Conservation (phyloP, 75 land plant species). For the Cryptomeria japonica region DNA sequence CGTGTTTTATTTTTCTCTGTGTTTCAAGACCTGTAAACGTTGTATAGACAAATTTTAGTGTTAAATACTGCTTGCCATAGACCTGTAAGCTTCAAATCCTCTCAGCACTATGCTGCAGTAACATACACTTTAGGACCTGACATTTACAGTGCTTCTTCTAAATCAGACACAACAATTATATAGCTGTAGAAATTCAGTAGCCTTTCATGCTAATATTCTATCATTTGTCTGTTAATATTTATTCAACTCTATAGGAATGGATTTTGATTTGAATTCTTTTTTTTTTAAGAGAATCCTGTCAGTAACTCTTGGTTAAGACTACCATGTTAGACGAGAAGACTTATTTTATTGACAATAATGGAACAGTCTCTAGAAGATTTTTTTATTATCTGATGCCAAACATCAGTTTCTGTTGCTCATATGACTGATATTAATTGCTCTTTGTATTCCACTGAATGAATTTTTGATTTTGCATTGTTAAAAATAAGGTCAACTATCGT, state of each 20-base stretch:
- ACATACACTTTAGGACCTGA: neutral
- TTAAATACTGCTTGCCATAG: neutral
- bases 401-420: neutral
- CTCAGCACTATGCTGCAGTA: constrained; percentile 3
- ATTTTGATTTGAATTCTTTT: neutral
- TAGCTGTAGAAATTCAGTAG: constrained; percentile 3
- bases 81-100: neutral
- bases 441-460: neutral
- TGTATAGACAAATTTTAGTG: constrained; percentile 5
- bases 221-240: neutral
- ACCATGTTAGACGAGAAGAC: neutral
- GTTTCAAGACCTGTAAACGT: neutral
- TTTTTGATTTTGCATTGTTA: too few species aligned
- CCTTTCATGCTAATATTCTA: neutral
- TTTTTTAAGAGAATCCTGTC: constrained; percentile 2
- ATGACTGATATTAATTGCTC: neutral
- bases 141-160: neutral
- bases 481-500: too few species aligned
- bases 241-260: neutral
- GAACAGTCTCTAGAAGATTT: neutral
- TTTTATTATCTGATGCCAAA: neutral
- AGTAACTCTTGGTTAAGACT: neutral
- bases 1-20: neutral
- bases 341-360: neutral
- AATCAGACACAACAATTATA: neutral